Evolutionary conservation across 176 grass and related monocot genomes (phyloP).

Genomic region (Alopecurus myosuroides): DNA sequence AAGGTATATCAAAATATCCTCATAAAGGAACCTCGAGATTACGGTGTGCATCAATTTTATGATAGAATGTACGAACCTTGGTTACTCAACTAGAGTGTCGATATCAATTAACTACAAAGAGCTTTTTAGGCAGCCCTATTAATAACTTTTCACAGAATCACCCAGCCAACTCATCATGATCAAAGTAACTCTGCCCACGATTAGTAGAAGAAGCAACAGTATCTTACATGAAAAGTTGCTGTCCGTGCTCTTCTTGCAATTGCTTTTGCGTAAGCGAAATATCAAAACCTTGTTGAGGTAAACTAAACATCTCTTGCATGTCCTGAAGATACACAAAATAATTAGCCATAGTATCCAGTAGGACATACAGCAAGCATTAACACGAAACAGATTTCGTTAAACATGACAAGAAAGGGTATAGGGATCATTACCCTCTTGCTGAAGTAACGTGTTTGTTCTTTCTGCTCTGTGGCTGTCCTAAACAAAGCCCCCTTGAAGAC

Average conservation of each 20-base stretch:
- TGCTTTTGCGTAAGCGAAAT: constrained; percentile 78
- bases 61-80: not conserved
- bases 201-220: not conserved
- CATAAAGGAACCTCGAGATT: not conserved
- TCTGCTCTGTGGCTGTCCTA: constrained; percentile 94
- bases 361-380: constrained; percentile 9
- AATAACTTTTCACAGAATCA: not conserved
- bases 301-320: constrained; percentile 78
- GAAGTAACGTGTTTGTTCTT: constrained; percentile 98
- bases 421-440: constrained; percentile 62
- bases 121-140: not conserved
- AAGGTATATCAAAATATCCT: not conserved
- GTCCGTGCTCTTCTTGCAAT: constrained; percentile 84
- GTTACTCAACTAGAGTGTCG: not conserved
- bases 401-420: not conserved
- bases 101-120: not conserved
- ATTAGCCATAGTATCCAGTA: not conserved
- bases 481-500: constrained; percentile 92
- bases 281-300: constrained; percentile 86
- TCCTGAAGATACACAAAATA: constrained; percentile 50
- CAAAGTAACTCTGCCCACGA: not conserved
- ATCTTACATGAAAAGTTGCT: constrained; percentile 59
- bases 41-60: not conserved
- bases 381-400: not conserved
- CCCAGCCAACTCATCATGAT: not conserved